A percentile compares a stretch with the other conserved stretches of the same genome.
These are phyloP conservation scores for Syzygium syzygioides DNA, from an alignment of 441 rosid species.

Conservation along the genomic window DNA sequence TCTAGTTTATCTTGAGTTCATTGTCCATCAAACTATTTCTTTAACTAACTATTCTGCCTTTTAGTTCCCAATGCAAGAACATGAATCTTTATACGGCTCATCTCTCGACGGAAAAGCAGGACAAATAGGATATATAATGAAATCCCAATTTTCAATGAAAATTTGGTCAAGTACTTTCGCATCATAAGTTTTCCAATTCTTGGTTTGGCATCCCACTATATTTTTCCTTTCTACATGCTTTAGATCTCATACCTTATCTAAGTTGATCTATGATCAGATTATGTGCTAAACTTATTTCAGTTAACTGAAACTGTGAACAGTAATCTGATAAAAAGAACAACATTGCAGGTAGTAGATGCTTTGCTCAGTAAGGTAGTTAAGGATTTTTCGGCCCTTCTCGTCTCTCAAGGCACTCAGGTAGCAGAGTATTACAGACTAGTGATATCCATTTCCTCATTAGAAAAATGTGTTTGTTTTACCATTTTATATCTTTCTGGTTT, in stretches of 20 bases:
- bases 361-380: conserved; percentile 79
- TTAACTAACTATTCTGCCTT: neutral
- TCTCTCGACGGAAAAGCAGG: neutral
- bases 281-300: neutral
- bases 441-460: neutral
- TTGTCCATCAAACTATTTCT: neutral
- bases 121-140: neutral
- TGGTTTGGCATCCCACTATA: neutral
- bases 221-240: neutral
- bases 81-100: neutral
- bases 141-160: neutral
- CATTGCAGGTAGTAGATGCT: conserved; percentile 70
- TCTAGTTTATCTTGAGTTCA: neutral
- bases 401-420: conserved; percentile 93
- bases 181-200: neutral
- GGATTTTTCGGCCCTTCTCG: conserved; percentile 82
- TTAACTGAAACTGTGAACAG: neutral
- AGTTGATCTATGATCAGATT: neutral
- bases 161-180: neutral
- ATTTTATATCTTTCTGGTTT: neutral
- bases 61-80: neutral
- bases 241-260: neutral
- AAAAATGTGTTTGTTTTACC: neutral
- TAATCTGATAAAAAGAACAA: neutral
- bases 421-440: neutral